Evolutionary conservation across 164 flowering plant species (phyloP).

Genomic region (Sextonia rubra): DNA sequence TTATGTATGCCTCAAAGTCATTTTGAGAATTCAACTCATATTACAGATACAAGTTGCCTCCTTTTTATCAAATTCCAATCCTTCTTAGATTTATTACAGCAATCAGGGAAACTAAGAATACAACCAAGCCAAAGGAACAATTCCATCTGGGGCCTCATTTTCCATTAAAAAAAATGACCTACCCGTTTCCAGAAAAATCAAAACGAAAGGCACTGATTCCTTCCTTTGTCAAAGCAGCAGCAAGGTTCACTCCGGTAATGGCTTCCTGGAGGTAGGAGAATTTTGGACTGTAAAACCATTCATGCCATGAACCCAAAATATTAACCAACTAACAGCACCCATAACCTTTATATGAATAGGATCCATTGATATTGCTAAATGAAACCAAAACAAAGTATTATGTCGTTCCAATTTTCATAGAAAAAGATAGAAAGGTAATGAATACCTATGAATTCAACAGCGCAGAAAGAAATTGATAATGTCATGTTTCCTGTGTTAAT

Average conservation of each 20-base stretch:
- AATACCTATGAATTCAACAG: too few species aligned
- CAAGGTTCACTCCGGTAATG: constrained; percentile 49
- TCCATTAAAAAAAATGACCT: constrained; percentile 8
- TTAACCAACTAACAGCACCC: neutral
- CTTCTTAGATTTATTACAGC: neutral
- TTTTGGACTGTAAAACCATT: neutral
- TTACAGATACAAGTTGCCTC: neutral
- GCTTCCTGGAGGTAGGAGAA: constrained; percentile 37
- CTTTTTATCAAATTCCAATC: neutral
- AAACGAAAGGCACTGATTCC: constrained; percentile 74
- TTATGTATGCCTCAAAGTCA: too few species aligned
- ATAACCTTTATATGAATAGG: neutral
- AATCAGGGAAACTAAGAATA: neutral
- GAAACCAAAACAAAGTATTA: too few species aligned
- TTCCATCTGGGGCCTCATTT: neutral
- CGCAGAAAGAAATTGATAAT: too few species aligned
- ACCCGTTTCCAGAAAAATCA: constrained; percentile 93
- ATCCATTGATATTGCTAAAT: too few species aligned
- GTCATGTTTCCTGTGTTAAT: too few species aligned
- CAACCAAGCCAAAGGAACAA: neutral
- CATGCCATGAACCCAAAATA: neutral
- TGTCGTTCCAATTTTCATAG: too few species aligned
- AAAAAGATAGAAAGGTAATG: too few species aligned
- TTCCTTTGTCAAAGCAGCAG: constrained; percentile 46
- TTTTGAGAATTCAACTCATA: neutral